These are phyloP conservation scores for Komagataella populi DNA, from an alignment of 805 yeast species.

Conservation along the genomic window DNA sequence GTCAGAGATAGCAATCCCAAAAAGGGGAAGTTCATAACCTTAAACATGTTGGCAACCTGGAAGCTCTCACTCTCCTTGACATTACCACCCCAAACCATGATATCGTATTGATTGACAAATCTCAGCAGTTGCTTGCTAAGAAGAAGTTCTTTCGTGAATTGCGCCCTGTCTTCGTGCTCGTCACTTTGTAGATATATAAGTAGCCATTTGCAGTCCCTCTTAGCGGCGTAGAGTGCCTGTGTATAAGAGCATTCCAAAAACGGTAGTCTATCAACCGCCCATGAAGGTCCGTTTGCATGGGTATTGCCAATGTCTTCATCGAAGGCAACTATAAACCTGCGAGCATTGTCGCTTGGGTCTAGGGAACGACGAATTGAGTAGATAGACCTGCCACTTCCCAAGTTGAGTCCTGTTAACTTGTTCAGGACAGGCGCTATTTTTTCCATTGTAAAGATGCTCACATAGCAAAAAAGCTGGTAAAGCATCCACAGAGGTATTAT, in stretches of 20 bases:
- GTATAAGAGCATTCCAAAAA: slow-evolving; percentile 71
- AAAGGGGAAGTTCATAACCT: slow-evolving; percentile 69
- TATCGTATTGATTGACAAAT: slow-evolving; percentile 32
- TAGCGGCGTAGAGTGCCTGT: slow-evolving; percentile 60
- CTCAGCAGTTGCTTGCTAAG: slow-evolving; percentile 34
- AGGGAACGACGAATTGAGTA: not conserved
- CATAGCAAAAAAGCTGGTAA: not conserved
- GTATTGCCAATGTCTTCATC: slow-evolving; percentile 12
- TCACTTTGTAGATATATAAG: slow-evolving; percentile 63
- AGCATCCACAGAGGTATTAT: not conserved
- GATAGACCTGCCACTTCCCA: not conserved
- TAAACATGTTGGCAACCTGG: slow-evolving; percentile 66
- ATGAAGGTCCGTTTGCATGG: slow-evolving; percentile 4
- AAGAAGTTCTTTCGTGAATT: slow-evolving; percentile 40
- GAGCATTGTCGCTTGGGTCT: slow-evolving; percentile 18
- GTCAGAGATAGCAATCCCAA: slow-evolving; percentile 65
- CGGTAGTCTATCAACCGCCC: slow-evolving; percentile 13
- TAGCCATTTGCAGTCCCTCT: slow-evolving; percentile 57
- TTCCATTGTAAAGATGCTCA: not conserved
- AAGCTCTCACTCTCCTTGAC: slow-evolving; percentile 70
- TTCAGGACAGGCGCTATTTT: not conserved
- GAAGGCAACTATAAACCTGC: slow-evolving; percentile 17
- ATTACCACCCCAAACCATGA: slow-evolving; percentile 81
- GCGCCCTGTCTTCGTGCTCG: slow-evolving; percentile 47
- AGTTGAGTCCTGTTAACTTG: not conserved